Base-by-base conservation (phyloP, 768 basidiomycete species). In the Pulveroboletus ravenelii region DNA sequence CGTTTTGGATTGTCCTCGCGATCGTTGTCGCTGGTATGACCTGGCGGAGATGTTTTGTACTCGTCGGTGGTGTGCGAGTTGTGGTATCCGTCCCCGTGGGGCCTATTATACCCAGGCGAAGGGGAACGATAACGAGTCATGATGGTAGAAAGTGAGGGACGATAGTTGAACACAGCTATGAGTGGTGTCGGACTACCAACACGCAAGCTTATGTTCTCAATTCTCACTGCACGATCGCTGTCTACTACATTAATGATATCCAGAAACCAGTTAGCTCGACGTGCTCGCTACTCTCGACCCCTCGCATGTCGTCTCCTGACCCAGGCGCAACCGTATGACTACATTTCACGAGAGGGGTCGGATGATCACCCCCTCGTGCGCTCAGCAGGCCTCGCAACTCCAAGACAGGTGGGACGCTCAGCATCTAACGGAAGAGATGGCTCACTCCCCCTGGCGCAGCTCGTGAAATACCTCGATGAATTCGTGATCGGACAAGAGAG, bases 401-500 rank as follows among this genome's bases (percentile, higher is more conserved):
- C 80, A 15, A 71, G 72, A 56, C 77, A 81, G 73, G 79, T 75
- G 53, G 47, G 23, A 14, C 36, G 27, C 29, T 32, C 25, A n/a
- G 13, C 34, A 45, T 46, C 35, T 36, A 9, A 15, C 8, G 31
- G 35, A n/a, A 25, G 37, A 30, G 17, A 12, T 30, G 10, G 47
- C 54, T 67, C 41, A 65, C 38, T 17, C 25, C 25, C 50, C 30
- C 18, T 5, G 41, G 20, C 36, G 44, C 27, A 94, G 90, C 79
- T 95, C 39, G 85, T 84, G 7, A 78, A 86, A 63, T 93, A 91
- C 66, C 78, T 96, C 35, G 85, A 91, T 58, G 84, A 91, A 62
- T 96, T 86, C 62, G 83, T 98, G 34, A 78, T 98, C 15, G 94
- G 94, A 1, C 94, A 98, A 65, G 87, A 90, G 57, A 79, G 77